Evolutionary conservation across 2,329 filamentous ascomycete species (phyloP).

Genomic region (Coleophoma crateriformis): DNA sequence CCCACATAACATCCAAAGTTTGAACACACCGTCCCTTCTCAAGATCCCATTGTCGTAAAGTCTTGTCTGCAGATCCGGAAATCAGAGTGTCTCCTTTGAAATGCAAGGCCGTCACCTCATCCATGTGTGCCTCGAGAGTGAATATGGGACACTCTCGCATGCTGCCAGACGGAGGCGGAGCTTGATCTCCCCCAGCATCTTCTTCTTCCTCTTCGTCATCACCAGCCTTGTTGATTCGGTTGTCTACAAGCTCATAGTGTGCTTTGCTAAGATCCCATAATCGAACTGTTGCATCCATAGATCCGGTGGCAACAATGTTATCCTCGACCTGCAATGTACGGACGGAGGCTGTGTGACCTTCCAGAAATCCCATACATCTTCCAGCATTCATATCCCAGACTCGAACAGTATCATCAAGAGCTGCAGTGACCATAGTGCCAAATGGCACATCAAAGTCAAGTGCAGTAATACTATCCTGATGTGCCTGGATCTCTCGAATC

Average conservation of each 20-base stretch:
- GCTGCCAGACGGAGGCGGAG: slow-evolving; percentile 70
- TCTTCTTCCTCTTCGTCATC: slow-evolving; percentile 53
- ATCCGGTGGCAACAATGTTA: slow-evolving; percentile 90
- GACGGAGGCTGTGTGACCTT: slow-evolving; percentile 93
- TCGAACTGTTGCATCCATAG: slow-evolving; percentile 88
- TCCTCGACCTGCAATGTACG: slow-evolving; percentile 90
- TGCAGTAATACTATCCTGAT: slow-evolving; percentile 82
- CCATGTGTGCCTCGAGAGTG: slow-evolving; percentile 83
- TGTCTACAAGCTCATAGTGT: slow-evolving; percentile 65
- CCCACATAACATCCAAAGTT: slow-evolving; percentile 96
- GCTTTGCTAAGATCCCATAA: slow-evolving; percentile 92
- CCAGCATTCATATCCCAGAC: slow-evolving; percentile 97
- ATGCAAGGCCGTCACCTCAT: slow-evolving; percentile 89
- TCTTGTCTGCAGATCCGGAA: slow-evolving; percentile 96
- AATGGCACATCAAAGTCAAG: slow-evolving; percentile 97
- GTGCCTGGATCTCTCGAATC: slow-evolving; percentile 84
- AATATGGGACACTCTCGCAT: slow-evolving; percentile 89
- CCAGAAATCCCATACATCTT: slow-evolving; percentile 82
- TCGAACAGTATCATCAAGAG: slow-evolving; percentile 86
- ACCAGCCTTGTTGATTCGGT: slow-evolving; percentile 47
- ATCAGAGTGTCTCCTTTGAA: slow-evolving; percentile 86
- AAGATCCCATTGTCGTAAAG: slow-evolving; percentile 93
- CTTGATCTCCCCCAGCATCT: slow-evolving; percentile 59
- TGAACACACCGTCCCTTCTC: slow-evolving; percentile 97
- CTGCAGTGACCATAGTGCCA: slow-evolving; percentile 87